These are phyloP conservation scores for Sporothrix variecibatus DNA, from an alignment of 2,329 filamentous ascomycete genomes.

Conservation along the genomic window DNA sequence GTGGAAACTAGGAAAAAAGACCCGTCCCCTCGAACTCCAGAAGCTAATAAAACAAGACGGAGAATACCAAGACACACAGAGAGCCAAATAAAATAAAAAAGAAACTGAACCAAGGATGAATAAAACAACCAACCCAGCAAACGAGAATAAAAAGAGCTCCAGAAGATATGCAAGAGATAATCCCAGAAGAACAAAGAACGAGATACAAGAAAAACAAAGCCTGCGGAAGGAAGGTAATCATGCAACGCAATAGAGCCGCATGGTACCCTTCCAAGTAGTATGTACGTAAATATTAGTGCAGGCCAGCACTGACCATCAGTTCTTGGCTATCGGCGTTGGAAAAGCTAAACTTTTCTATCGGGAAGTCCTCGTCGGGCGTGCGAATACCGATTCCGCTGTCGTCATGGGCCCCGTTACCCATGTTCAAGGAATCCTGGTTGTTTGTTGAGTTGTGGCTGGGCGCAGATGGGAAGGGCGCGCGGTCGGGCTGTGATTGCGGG, in stretches of 20 bases:
- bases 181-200: not conserved
- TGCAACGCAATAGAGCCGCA: not conserved
- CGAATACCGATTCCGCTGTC: slow-evolving; percentile 75
- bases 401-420: slow-evolving; percentile 57
- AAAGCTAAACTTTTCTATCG: slow-evolving; percentile 59
- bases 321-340: slow-evolving; percentile 34
- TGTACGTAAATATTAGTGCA: slow-evolving; percentile 30
- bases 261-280: not conserved
- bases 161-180: slow-evolving; percentile 15
- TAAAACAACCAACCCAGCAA: slow-evolving; percentile 15
- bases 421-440: slow-evolving; percentile 48
- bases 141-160: not conserved
- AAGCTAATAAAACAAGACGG: slow-evolving; percentile 33
- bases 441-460: slow-evolving; percentile 36
- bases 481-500: slow-evolving; percentile 51
- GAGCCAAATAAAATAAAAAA: slow-evolving; percentile 14
- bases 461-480: slow-evolving; percentile 52
- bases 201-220: slow-evolving; percentile 9
- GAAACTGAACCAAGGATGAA: not conserved
- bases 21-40: slow-evolving; percentile 30
- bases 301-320: slow-evolving; percentile 35
- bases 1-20: slow-evolving; percentile 25
- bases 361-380: slow-evolving; percentile 66
- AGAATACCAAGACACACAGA: slow-evolving; percentile 6
- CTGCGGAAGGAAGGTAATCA: not conserved